These are phyloP conservation scores for Populus ilicifolia DNA, from an alignment of 345 rosid species.

Conservation along the genomic window DNA sequence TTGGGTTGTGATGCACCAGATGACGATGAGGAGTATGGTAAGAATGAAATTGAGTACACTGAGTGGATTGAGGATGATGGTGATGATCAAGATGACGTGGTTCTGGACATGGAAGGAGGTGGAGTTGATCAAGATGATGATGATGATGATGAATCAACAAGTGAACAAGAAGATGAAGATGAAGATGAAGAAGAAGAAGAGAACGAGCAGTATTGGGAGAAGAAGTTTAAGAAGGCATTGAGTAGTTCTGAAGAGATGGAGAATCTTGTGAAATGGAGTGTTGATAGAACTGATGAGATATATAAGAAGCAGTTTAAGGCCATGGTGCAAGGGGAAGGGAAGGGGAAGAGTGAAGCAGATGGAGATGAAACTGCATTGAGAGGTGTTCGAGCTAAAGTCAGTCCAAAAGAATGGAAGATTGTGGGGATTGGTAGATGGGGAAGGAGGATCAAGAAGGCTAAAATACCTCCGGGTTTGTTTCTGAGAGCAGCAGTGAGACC, in stretches of 20 bases:
- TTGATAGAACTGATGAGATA: constrained; percentile 38
- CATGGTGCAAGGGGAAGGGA: constrained; percentile 8
- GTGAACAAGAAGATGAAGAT: constrained; percentile 43
- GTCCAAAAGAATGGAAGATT: constrained; percentile 71
- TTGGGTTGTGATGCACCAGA: constrained; percentile 97
- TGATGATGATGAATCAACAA: constrained; percentile 21
- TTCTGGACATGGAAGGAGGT: constrained; percentile 38
- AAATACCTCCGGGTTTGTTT: constrained; percentile 77
- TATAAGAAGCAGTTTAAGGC: constrained; percentile 52
- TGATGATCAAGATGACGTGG: constrained; percentile 39
- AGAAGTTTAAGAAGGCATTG: constrained; percentile 57
- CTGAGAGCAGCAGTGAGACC: constrained; percentile 81
- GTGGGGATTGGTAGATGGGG: constrained; percentile 71
- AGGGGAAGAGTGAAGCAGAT: constrained; percentile 24
- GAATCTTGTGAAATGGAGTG: constrained; percentile 56
- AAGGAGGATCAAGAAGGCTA: constrained; percentile 71
- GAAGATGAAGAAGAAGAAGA: constrained; percentile 28
- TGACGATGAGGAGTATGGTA: constrained; percentile 45
- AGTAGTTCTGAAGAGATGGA: constrained; percentile 76
- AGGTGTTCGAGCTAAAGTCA: constrained; percentile 68
- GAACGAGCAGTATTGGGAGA: constrained; percentile 56
- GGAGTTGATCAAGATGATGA: constrained; percentile 13
- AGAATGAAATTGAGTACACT: constrained; percentile 38
- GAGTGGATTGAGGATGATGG: constrained; percentile 65
- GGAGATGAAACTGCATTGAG: constrained; percentile 68